These are phyloP conservation scores for Pseudozyma tsukubaensis DNA, from an alignment of 1,284 basidiomycete species.

Conservation along the genomic window DNA sequence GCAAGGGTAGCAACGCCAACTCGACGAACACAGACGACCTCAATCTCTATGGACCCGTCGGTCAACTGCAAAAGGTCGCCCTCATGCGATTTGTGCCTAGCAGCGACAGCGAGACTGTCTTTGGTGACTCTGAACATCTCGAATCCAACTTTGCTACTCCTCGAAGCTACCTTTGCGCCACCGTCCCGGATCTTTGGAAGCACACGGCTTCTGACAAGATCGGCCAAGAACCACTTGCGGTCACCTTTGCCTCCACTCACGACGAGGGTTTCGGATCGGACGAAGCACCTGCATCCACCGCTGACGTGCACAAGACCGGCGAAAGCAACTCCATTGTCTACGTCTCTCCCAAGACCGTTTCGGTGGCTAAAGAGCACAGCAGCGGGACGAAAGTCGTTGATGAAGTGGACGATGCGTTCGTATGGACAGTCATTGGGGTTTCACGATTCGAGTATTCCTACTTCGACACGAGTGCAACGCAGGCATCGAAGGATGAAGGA, in stretches of 20 bases:
- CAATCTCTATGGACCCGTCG: conserved; percentile 81
- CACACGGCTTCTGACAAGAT: conserved; percentile 16
- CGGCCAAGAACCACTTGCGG: conserved; percentile 27
- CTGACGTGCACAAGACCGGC: conserved; percentile 74
- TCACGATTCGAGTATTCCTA: conserved; percentile 94
- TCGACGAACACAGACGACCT: conserved; percentile 44
- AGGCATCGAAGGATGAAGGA: conserved; percentile 78
- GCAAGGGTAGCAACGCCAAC: neutral
- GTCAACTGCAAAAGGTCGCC: conserved; percentile 95
- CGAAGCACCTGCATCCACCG: conserved; percentile 20
- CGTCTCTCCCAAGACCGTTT: conserved; percentile 78
- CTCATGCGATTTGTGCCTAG: conserved; percentile 76
- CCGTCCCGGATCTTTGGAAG: conserved; percentile 24
- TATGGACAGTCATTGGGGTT: conserved; percentile 95
- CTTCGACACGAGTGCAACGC: conserved; percentile 85
- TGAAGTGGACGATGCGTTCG: conserved; percentile 91
- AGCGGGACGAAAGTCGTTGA: conserved; percentile 76
- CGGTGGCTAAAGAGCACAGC: conserved; percentile 78
- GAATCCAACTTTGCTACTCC: conserved; percentile 48
- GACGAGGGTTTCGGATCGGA: conserved; percentile 82
- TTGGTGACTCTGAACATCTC: conserved; percentile 48
- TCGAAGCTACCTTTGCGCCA: conserved; percentile 46
- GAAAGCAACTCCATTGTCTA: conserved; percentile 80
- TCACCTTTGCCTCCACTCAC: conserved; percentile 79
- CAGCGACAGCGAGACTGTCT: conserved; percentile 36